Conservation (phyloP, 345 rosid species). For the Adansonia digitata region DNA sequence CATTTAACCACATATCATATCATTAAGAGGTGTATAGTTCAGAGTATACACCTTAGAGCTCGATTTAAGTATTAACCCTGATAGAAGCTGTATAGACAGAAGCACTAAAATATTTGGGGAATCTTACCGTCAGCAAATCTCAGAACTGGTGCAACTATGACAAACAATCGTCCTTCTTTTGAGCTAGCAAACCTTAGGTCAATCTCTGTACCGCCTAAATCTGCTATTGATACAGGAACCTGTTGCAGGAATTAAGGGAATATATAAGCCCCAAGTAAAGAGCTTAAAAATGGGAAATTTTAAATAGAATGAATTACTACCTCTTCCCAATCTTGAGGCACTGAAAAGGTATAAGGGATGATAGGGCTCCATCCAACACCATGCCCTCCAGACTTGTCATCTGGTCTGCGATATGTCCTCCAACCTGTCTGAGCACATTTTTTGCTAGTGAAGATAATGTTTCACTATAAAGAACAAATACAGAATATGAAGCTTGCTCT, state of each 20-base stretch:
- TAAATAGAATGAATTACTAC: conserved; percentile 25
- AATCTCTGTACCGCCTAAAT: conserved; percentile 95
- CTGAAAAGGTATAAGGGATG: conserved; percentile 68
- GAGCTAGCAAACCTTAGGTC: conserved; percentile 81
- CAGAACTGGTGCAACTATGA: conserved; percentile 91
- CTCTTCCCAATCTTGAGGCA: conserved; percentile 87
- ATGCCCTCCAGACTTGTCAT: conserved; percentile 94
- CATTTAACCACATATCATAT: too few relatives aligned
- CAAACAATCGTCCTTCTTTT: conserved; percentile 77
- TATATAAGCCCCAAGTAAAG: neutral
- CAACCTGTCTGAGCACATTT: conserved; percentile 84
- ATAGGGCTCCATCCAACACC: conserved; percentile 99
- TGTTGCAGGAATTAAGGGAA: conserved; percentile 26
- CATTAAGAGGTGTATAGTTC: too few relatives aligned
- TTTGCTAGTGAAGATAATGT: conserved; percentile 20
- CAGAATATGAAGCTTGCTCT: neutral
- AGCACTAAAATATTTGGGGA: neutral
- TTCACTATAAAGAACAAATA: conserved; percentile 2
- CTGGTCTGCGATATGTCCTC: conserved; percentile 94
- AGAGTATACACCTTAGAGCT: too few relatives aligned
- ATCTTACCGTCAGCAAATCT: conserved; percentile 85
- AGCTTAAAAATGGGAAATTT: neutral
- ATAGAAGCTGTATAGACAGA: neutral
- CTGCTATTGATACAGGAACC: conserved; percentile 97
- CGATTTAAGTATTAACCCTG: too few relatives aligned